Conservation (phyloP, 2,329 filamentous ascomycete genomes). For the Penicillium hesseltinei region DNA sequence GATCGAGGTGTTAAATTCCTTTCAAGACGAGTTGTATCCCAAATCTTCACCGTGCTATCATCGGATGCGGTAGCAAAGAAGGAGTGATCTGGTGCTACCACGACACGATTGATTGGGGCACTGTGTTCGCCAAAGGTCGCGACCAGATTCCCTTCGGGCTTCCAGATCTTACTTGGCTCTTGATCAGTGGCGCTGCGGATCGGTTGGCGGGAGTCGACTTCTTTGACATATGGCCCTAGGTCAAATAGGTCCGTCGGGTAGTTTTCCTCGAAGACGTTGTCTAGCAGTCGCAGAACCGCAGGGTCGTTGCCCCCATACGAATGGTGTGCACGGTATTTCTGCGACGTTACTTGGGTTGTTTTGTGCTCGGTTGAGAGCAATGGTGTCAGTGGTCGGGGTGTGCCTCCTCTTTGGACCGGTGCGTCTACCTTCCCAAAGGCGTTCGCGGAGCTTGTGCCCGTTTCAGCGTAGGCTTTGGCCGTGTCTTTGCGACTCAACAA, state of each 20-base stretch:
- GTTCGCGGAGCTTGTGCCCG: constrained; percentile 61
- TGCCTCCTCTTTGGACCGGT: constrained; percentile 41
- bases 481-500: constrained; percentile 59
- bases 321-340: constrained; percentile 64
- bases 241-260: constrained; percentile 61
- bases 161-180: constrained; percentile 66
- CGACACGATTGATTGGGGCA: constrained; percentile 75
- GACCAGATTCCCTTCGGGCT: constrained; percentile 77
- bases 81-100: constrained; percentile 81
- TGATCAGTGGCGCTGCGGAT: constrained; percentile 57
- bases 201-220: constrained; percentile 55
- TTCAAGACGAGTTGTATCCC: constrained; percentile 87
- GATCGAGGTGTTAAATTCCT: constrained; percentile 86
- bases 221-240: constrained; percentile 76
- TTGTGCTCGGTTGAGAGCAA: constrained; percentile 37
- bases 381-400: constrained; percentile 37
- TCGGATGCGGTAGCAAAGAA: constrained; percentile 95
- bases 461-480: constrained; percentile 63
- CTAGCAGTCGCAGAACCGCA: constrained; percentile 63
- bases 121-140: constrained; percentile 87
- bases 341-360: constrained; percentile 26
- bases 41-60: constrained; percentile 86
- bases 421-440: constrained; percentile 64
- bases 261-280: constrained; percentile 74
- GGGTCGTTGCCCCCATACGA: constrained; percentile 79